Conservation (phyloP, 768 basidiomycete genomes). For the Psilocybe tampanensis region DNA sequence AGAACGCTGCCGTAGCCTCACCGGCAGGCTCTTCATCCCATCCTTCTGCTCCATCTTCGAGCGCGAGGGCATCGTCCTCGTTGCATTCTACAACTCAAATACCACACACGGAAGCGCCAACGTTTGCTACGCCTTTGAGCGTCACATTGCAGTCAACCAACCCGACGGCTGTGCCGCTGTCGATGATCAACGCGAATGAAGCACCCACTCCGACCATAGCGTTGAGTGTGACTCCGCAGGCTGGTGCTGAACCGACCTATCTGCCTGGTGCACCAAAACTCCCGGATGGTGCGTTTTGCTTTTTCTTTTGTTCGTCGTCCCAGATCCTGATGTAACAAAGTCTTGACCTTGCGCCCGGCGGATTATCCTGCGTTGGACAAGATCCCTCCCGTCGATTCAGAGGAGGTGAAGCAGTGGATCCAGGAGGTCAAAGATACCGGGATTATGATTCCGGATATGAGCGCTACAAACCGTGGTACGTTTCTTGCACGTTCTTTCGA, state of each 20-base stretch:
- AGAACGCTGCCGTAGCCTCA: too few relatives aligned
- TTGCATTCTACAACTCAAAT: too few relatives aligned
- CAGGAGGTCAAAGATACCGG: slow-evolving; percentile 63
- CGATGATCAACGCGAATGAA: background rate
- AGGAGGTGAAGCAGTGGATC: slow-evolving; percentile 73
- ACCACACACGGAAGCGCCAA: too few relatives aligned
- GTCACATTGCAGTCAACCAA: background rate
- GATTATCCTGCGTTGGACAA: slow-evolving; percentile 70
- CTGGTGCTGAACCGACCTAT: slow-evolving; percentile 59
- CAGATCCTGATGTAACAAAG: slow-evolving; percentile 4
- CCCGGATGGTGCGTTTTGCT: slow-evolving; percentile 52
- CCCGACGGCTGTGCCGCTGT: background rate
- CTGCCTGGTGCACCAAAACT: slow-evolving; percentile 65
- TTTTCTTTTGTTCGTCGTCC: background rate
- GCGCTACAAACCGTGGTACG: slow-evolving; percentile 41
- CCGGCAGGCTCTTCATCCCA: too few relatives aligned
- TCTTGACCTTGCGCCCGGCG: slow-evolving; percentile 10
- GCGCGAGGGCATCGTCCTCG: background rate
- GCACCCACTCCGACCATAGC: background rate
- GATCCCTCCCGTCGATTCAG: slow-evolving; percentile 60
- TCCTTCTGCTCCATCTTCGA: background rate
- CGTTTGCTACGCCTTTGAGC: background rate
- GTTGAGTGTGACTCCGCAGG: slow-evolving; percentile 18
- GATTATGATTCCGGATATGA: slow-evolving; percentile 62
- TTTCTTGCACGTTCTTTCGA: background rate